Base-by-base conservation (phyloP, 1,284 basidiomycete species). In the Cryptococcus wingfieldii region DNA sequence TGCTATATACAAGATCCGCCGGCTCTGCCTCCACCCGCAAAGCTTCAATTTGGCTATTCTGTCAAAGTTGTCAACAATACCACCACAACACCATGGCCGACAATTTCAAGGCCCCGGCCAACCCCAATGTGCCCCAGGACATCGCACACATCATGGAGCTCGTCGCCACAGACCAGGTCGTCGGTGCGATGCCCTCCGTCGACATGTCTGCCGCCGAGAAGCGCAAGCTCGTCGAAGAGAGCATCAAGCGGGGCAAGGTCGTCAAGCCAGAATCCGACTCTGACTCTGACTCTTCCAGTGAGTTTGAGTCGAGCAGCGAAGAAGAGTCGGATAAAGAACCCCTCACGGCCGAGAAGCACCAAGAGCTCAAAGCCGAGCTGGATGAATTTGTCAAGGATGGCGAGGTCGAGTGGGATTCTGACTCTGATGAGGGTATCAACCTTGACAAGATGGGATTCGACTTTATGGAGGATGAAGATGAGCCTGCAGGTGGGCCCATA, bases 61-160 rank as follows among this genome's bases (percentile, higher is more conserved):
- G 4, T 42, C 19, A n/a, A 14, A 42, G 16, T n/a, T 42, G 16
- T 42, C 41, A 42, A n/a, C 41, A 42, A 42, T 9, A 42, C 19
- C 19, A n/a, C 19, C 41, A 42, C 41, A n/a, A 14, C 41, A 42
- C 16, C 8, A 42, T 42, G 41, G 16, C 41, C 41, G 19, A 23
- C 10, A 42, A 42, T 10, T 68, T 66, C 60, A 63, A 61, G 47
- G 52, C 64, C 67, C 14, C 56, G 31, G 31, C 61, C 5, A 62
- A 68, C 31, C 64, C 62, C 1, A 38, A 55, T 4, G 61, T 71
- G 10, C 69, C 70, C 3, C 68, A 71, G 58, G 75, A 76, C 60
- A 53, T 76, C 10, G 62, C 65, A 14, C 51, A 69, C 25, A 76
- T 76, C 55, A 66, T 68, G 62, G 65, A 71, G 48, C 68, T 76